Percentiles rank a stretch among this genome's conserved stretches.
Conservation (phyloP, 306 rosid species). For the Cotoneaster glaucophyllus region DNA sequence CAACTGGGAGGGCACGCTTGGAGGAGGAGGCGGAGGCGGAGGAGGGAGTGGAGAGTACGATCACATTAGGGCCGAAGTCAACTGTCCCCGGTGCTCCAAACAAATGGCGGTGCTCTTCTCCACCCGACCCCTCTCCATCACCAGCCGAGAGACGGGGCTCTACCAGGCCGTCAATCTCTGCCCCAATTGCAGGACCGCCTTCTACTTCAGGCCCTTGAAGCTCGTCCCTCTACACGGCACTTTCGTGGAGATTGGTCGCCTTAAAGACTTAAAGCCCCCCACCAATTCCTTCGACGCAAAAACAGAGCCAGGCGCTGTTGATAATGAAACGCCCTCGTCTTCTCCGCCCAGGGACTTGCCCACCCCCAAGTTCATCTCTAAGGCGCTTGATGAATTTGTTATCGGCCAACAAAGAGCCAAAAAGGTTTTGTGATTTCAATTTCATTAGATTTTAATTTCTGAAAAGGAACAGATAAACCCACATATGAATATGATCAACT, state of each 20-base stretch:
- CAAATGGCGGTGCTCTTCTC: conserved; percentile 56
- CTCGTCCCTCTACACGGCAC: conserved; percentile 53
- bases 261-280: conserved; percentile 11
- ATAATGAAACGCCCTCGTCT: background rate
- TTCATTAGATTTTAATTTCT: background rate
- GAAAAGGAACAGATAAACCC: background rate
- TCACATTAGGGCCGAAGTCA: conserved; percentile 44
- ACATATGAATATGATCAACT: background rate
- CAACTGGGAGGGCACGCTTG: conserved; percentile 14
- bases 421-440: conserved; percentile 28
- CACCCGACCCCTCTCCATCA: conserved; percentile 56
- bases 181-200: conserved; percentile 51
- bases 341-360: conserved; percentile 22
- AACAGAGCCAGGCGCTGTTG: background rate
- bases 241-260: conserved; percentile 56
- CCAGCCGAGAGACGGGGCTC: conserved; percentile 35
- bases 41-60: conserved; percentile 29
- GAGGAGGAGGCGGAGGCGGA: background rate
- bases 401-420: conserved; percentile 59
- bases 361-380: conserved; percentile 52
- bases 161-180: conserved; percentile 65
- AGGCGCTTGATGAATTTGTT: conserved; percentile 40
- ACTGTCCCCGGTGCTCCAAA: conserved; percentile 55
- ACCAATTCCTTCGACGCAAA: conserved; percentile 8
- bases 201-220: conserved; percentile 61